These are phyloP conservation scores for Candida qinlingensis DNA, from an alignment of 805 yeast genomes.

Conservation along the genomic window DNA sequence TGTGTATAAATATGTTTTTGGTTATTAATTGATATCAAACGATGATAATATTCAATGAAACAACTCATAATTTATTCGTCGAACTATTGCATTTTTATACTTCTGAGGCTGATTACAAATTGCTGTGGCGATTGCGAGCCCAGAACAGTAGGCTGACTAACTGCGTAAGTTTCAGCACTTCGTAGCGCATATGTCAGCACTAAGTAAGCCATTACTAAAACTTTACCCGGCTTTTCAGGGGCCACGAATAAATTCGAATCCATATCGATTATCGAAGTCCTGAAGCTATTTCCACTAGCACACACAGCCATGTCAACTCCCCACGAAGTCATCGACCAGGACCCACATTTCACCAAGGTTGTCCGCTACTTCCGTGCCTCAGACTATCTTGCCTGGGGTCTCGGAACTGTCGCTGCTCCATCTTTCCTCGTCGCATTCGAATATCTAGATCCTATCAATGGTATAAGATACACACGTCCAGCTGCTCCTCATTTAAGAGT, in stretches of 20 bases:
- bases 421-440: conserved; percentile 38
- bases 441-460: conserved; percentile 41
- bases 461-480: conserved; percentile 42
- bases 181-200: background rate
- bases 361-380: conserved; percentile 65
- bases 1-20: background rate
- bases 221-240: background rate
- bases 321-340: conserved; percentile 54
- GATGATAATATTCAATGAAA: too few species aligned
- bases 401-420: conserved; percentile 46
- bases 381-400: conserved; percentile 52
- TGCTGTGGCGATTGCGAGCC: background rate
- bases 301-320: conserved; percentile 3
- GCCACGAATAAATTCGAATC: background rate
- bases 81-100: background rate
- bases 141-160: background rate
- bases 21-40: background rate
- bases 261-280: background rate
- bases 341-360: conserved; percentile 71
- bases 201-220: background rate
- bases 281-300: too few species aligned
- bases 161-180: background rate
- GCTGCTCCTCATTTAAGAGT: conserved; percentile 54
- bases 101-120: conserved; percentile 1
- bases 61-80: too few species aligned